phyloP scores from a whole-genome alignment of 1,284 basidiomycete genomes.

The Trichosporon sp. region DNA sequence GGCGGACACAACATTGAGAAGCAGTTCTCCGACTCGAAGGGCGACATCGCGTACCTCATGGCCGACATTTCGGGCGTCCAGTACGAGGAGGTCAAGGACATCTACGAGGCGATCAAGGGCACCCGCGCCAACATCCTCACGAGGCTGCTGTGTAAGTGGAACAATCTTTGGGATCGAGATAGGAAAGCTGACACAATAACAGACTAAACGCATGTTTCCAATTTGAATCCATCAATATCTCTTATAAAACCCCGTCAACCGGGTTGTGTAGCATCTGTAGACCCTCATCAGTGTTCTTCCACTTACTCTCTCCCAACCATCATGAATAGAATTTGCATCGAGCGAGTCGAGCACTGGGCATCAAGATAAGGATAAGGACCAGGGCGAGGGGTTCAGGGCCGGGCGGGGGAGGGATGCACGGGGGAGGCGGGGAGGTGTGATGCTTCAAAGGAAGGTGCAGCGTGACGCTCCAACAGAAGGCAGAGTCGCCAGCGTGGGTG shows the following conservation, averaged over 20 bases:
- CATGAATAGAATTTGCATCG: constrained; percentile 1
- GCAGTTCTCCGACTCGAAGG: constrained; percentile 95
- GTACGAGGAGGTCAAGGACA: constrained; percentile 69
- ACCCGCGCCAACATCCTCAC: constrained; percentile 84
- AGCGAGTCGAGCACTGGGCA: neutral
- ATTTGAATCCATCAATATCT: neutral
- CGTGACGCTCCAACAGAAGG: neutral
- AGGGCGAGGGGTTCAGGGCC: neutral
- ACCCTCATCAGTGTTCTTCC: neutral
- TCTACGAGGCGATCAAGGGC: constrained; percentile 74
- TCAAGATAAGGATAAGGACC: neutral
- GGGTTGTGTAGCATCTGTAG: constrained; percentile 3
- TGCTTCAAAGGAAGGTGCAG: neutral
- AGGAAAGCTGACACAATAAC: neutral
- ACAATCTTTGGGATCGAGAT: neutral
- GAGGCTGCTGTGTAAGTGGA: constrained; percentile 56
- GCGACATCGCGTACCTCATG: constrained; percentile 77
- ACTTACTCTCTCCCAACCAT: neutral
- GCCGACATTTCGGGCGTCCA: constrained; percentile 92
- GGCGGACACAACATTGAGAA: constrained; percentile 98
- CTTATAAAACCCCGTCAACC: neutral
- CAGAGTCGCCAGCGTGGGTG: neutral
- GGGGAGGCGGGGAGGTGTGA: neutral
- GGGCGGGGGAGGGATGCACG: no score
- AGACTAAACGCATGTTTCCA: neutral